Percentiles rank a stretch among this genome's conserved stretches.
Conservation (phyloP, 768 basidiomycete genomes). For the Termitomyces sp. region DNA sequence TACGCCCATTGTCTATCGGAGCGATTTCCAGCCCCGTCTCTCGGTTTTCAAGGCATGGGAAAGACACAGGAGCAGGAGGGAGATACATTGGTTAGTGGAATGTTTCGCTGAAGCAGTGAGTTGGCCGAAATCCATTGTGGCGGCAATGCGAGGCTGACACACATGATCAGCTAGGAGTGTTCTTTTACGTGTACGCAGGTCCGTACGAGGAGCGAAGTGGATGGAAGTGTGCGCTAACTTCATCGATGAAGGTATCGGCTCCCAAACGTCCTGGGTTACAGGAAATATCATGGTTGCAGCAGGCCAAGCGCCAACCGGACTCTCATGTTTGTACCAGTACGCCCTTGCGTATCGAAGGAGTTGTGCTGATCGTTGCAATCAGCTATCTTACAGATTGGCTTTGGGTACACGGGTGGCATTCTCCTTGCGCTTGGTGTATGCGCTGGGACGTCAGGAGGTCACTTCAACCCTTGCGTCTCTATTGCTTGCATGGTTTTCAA, state of each 20-base stretch:
- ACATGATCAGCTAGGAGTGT: conserved; percentile 49
- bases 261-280: conserved; percentile 47
- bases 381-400: conserved; percentile 57
- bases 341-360: not conserved
- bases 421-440: conserved; percentile 54
- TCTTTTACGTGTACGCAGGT: conserved; percentile 59
- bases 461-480: conserved; percentile 66
- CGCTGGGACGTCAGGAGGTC: conserved; percentile 54
- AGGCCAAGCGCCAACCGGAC: conserved; percentile 22
- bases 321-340: conserved; percentile 44
- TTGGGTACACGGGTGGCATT: conserved; percentile 59
- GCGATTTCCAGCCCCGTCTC: conserved; percentile 39
- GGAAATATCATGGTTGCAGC: conserved; percentile 39
- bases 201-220: conserved; percentile 8
- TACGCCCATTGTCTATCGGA: conserved; percentile 32
- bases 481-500: conserved; percentile 49
- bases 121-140: not conserved
- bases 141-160: conserved; percentile 1
- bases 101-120: conserved; percentile 59
- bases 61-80: conserved; percentile 34
- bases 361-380: conserved; percentile 1
- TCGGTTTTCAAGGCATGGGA: conserved; percentile 48
- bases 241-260: conserved; percentile 43
- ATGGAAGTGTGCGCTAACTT: not conserved
- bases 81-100: conserved; percentile 54